These are phyloP conservation scores for Sporopachydermia quercuum DNA, from an alignment of 805 yeast genomes.

Conservation along the genomic window DNA sequence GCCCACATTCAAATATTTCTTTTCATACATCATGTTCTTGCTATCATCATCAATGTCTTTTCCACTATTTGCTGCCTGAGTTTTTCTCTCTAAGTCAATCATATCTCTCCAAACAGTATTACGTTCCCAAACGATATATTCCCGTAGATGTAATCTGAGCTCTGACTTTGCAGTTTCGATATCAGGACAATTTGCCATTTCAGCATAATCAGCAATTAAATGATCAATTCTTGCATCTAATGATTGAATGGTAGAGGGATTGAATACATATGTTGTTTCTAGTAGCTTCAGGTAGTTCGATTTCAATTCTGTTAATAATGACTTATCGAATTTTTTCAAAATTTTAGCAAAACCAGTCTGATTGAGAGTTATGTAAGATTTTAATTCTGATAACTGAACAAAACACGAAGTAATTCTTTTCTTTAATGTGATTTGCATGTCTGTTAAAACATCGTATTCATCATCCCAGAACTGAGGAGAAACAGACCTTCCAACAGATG, in stretches of 20 bases:
- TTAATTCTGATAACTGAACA: conserved; percentile 67
- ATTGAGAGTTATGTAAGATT: conserved; percentile 73
- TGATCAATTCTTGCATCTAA: conserved; percentile 42
- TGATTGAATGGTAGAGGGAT: conserved; percentile 26
- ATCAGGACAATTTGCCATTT: conserved; percentile 26
- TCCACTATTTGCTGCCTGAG: conserved; percentile 48
- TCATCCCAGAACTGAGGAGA: conserved; percentile 9
- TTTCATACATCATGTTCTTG: conserved; percentile 12
- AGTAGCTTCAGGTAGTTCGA: conserved; percentile 36
- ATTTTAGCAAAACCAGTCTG: conserved; percentile 82
- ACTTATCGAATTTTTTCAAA: conserved; percentile 83
- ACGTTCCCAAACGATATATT: conserved; percentile 94
- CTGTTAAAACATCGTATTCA: conserved; percentile 26
- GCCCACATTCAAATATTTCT: conserved; percentile 6
- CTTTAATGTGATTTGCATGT: conserved; percentile 47
- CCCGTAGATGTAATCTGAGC: conserved; percentile 50
- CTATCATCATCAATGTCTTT: conserved; percentile 13
- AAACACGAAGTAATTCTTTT: conserved; percentile 50
- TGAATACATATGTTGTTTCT: conserved; percentile 40
- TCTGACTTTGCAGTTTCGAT: conserved; percentile 29
- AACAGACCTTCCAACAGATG: conserved; percentile 11
- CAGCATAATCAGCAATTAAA: conserved; percentile 40
- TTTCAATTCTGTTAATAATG: conserved; percentile 46
- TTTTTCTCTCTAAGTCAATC: conserved; percentile 77
- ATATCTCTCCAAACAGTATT: conserved; percentile 96